Conservation (phyloP, 805 yeast genomes). For the Schizosaccharomyces japonicus region DNA sequence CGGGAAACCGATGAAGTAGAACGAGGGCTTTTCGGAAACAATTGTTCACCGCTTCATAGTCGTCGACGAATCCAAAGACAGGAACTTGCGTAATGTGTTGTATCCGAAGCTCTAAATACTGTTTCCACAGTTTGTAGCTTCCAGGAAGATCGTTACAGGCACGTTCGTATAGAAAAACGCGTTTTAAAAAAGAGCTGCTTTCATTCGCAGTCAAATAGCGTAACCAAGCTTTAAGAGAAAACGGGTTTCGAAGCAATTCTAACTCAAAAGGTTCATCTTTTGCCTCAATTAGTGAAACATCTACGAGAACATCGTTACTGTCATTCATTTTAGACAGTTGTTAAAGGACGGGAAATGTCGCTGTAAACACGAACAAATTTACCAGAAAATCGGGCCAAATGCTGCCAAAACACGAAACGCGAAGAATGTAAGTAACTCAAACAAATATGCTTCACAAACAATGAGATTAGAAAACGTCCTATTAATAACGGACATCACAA, state of each 20-base stretch:
- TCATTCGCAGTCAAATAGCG: conserved; percentile 18
- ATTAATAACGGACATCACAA: too few relatives aligned
- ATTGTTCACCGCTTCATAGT: conserved; percentile 18
- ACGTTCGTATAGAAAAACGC: conserved; percentile 26
- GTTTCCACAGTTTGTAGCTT: conserved; percentile 28
- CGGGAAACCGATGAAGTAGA: conserved; percentile 23
- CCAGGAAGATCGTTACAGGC: conserved; percentile 21
- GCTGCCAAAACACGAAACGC: neutral
- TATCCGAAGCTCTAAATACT: conserved; percentile 23
- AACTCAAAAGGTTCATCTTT: conserved; percentile 20
- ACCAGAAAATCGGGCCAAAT: neutral
- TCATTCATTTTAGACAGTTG: neutral
- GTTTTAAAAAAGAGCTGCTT: conserved; percentile 13
- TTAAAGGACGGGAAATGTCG: neutral
- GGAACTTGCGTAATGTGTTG: conserved; percentile 14
- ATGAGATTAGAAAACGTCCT: too few relatives aligned
- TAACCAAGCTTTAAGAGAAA: conserved; percentile 19
- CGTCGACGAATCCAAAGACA: conserved; percentile 15
- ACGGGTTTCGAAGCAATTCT: conserved; percentile 20
- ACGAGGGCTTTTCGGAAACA: conserved; percentile 27
- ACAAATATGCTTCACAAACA: neutral
- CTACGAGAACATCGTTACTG: neutral
- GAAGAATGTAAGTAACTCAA: neutral
- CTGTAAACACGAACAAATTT: neutral
- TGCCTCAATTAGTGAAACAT: neutral